phyloP scores from a whole-genome alignment of 257 asterid genomes.

The Solanum peruvianum region DNA sequence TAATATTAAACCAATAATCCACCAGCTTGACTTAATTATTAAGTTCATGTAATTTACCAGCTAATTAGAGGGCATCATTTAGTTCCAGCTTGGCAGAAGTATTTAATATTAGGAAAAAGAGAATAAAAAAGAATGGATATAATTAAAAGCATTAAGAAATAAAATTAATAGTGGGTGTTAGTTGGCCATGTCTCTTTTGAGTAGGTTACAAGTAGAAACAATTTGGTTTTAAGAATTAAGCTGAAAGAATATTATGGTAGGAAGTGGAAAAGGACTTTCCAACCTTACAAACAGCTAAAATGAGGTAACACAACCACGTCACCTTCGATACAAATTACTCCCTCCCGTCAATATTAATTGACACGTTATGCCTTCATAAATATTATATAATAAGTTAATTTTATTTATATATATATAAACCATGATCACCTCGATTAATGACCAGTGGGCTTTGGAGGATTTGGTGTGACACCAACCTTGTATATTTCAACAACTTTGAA shows the following conservation, averaged over 20 bases:
- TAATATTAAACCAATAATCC: background rate
- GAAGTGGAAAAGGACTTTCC: slow-evolving; percentile 74
- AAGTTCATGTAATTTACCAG: background rate
- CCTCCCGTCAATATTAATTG: background rate
- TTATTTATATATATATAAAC: background rate
- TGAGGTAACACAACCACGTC: slow-evolving; percentile 44
- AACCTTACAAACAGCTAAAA: slow-evolving; percentile 53
- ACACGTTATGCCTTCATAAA: background rate
- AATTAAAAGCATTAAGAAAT: background rate
- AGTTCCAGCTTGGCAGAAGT: background rate
- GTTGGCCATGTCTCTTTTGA: slow-evolving; percentile 25
- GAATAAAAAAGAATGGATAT: background rate
- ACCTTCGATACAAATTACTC: background rate
- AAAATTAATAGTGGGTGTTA: background rate
- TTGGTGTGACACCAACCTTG: background rate
- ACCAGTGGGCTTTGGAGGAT: background rate
- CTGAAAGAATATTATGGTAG: slow-evolving; percentile 29
- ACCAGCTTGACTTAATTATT: background rate
- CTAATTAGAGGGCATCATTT: background rate
- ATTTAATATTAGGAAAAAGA: background rate
- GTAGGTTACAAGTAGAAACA: slow-evolving; percentile 25
- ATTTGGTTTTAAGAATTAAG: background rate
- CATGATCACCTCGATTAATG: background rate
- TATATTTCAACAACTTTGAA: background rate
- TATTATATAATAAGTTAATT: background rate